These are phyloP conservation scores for Russula sp. DNA, from an alignment of 768 basidiomycete genomes.

Conservation along the genomic window DNA sequence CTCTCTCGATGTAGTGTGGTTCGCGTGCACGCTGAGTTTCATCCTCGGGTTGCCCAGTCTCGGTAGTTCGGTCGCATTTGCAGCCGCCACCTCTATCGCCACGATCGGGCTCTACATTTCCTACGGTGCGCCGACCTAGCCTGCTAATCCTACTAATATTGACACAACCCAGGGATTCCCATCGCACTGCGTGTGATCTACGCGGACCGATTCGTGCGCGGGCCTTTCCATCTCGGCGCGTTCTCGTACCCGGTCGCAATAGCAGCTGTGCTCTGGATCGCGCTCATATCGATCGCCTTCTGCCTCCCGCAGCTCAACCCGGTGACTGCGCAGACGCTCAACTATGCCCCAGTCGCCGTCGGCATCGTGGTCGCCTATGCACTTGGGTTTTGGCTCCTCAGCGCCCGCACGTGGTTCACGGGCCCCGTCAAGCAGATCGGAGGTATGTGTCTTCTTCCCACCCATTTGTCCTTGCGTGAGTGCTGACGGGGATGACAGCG, in stretches of 20 bases:
- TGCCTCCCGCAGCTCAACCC: slow-evolving; percentile 68
- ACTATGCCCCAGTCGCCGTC: slow-evolving; percentile 71
- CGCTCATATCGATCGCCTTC: slow-evolving; percentile 67
- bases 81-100: slow-evolving; percentile 51
- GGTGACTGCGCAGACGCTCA: slow-evolving; percentile 64
- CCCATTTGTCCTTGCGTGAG: neutral
- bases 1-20: slow-evolving; percentile 49
- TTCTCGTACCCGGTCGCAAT: slow-evolving; percentile 58
- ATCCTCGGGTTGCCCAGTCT: slow-evolving; percentile 68
- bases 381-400: slow-evolving; percentile 63
- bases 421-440: slow-evolving; percentile 63
- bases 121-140: slow-evolving; percentile 42
- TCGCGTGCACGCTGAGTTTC: slow-evolving; percentile 71
- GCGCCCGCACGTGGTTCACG: slow-evolving; percentile 66
- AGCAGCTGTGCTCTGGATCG: slow-evolving; percentile 59
- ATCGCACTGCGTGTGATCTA: slow-evolving; percentile 63
- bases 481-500: neutral
- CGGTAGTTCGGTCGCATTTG: slow-evolving; percentile 65
- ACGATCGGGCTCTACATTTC: slow-evolving; percentile 75
- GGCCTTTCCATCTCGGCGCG: slow-evolving; percentile 65
- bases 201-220: slow-evolving; percentile 51
- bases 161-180: slow-evolving; percentile 45
- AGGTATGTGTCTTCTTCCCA: neutral
- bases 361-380: slow-evolving; percentile 63
- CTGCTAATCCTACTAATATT: neutral